Evolutionary conservation across 352 stramenopile species (phyloP).

Genomic region (Globisporangium cederbergense): DNA sequence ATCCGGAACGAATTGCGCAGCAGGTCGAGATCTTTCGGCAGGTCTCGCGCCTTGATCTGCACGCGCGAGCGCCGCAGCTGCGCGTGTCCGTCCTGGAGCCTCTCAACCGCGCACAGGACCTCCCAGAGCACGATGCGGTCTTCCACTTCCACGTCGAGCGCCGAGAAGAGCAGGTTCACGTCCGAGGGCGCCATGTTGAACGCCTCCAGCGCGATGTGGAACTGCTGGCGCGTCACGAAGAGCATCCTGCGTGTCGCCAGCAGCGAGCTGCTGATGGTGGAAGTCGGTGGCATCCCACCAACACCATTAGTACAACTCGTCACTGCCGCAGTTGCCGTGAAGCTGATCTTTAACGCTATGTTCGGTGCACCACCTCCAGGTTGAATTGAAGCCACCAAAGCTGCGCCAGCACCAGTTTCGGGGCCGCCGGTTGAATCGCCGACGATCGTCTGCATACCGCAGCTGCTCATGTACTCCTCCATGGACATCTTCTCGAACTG

Average conservation of each 20-base stretch:
- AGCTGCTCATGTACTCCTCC: constrained; percentile 68
- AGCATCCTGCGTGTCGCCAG: constrained; percentile 29
- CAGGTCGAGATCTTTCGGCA: constrained; percentile 35
- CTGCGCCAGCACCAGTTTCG: no score
- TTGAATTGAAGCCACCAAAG: background rate
- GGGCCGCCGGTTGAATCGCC: background rate
- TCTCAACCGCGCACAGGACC: constrained; percentile 38
- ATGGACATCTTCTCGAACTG: constrained; percentile 48
- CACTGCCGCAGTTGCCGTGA: background rate
- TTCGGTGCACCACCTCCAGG: background rate
- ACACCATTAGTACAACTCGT: background rate
- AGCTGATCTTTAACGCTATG: constrained; percentile 1
- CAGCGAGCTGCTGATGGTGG: constrained; percentile 13
- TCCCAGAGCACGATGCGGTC: constrained; percentile 50
- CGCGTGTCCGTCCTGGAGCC: constrained; percentile 43
- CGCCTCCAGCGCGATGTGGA: constrained; percentile 54
- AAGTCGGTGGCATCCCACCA: background rate
- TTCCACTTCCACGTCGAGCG: constrained; percentile 48
- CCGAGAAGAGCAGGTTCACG: constrained; percentile 62
- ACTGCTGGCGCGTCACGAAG: constrained; percentile 49
- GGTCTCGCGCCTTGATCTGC: constrained; percentile 33
- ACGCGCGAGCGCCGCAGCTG: constrained; percentile 42
- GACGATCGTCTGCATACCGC: constrained; percentile 21
- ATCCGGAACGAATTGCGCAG: constrained; percentile 24
- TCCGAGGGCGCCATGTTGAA: constrained; percentile 41